A percentile compares a stretch with the other conserved stretches of the same genome.
These are phyloP conservation scores for Kazachstania martiniae DNA, from an alignment of 805 yeast species.

Conservation along the genomic window DNA sequence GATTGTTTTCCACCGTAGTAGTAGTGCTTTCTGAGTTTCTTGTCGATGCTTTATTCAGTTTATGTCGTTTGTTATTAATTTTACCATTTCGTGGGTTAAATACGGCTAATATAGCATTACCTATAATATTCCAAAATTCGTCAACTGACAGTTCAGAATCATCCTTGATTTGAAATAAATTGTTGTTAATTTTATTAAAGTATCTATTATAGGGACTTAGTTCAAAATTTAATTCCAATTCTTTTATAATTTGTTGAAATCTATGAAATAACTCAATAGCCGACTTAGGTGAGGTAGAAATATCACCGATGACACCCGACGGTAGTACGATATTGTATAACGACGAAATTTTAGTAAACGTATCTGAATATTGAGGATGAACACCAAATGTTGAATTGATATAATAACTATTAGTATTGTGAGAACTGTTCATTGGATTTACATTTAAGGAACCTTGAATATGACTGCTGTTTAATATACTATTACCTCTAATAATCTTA, in stretches of 20 bases:
- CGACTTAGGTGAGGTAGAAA: constrained; percentile 25
- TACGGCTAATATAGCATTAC: constrained; percentile 16
- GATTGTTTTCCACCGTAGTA: constrained; percentile 1
- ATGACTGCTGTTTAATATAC: constrained; percentile 13
- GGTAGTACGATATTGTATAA: constrained; percentile 21
- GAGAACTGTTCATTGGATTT: no score
- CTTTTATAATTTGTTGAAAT: constrained; percentile 27
- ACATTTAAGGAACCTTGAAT: constrained; percentile 9
- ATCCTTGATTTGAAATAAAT: constrained; percentile 21
- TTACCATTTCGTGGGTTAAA: constrained; percentile 22
- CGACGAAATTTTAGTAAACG: constrained; percentile 20
- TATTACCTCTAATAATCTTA: constrained; percentile 13
- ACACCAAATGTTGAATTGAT: no score
- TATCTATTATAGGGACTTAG: constrained; percentile 23
- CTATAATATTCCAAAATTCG: constrained; percentile 21
- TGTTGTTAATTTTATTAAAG: constrained; percentile 19
- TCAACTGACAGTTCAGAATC: constrained; percentile 20
- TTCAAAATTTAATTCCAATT: constrained; percentile 22
- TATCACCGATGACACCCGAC: constrained; percentile 19
- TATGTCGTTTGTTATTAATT: constrained; percentile 8
- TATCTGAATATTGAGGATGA: constrained; percentile 9
- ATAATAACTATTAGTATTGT: background rate
- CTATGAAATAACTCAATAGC: constrained; percentile 27
- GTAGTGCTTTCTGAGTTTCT: constrained; percentile 19
- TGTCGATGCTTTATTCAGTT: constrained; percentile 5